Evolutionary conservation across 2,329 filamentous ascomycete species (phyloP), one percentile per base, ranked within the genome.

Genomic region (Venturia pyrina): DNA sequence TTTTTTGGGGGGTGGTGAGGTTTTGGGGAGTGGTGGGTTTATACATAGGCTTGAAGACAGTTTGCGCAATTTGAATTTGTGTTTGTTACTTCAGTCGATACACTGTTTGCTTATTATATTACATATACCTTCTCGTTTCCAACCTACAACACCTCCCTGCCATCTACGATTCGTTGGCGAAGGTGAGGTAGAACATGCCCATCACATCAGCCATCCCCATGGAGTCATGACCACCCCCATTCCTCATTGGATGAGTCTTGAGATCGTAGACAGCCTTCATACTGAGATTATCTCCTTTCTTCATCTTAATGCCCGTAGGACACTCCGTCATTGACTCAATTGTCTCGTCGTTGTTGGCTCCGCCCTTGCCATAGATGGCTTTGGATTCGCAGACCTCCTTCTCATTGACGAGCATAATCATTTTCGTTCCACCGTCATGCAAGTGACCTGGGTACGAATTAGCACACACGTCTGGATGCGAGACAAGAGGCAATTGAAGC

Each of bases 181-280:
- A 64, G 24, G n/a, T 53, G 11, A 64, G n/a, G 24, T 15, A 28
- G 17, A 53, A 64, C 62, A 53, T 53, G 11, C 62, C 62, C 62
- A 53, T 64, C 10, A 40, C 62, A 6, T 64, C 44, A 3, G 43
- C 21, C 24, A n/a, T 48, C 41, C 62, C 62, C 62, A 53, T 56
- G 41, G 1, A 6, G 37, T 10, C 50, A 19, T 64, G 43, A n/a
- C 34, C 7, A 37, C 19, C 43, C 1, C 44, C 41, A 19, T 50
- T 24, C 19, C 34, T 40, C 5, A 64, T 19, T 28, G 62, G 62
- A 37, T 63, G 62, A 8, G 17, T 63, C 41, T 40, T n/a, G 43
- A 63, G 62, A 50, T 63, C 62, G 24, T 63, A 63, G 1, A 63
- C 43, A 17, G 19, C 10, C 43, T 63, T 63, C 62, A 63, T 48